phyloP scores from a whole-genome alignment of 2,329 filamentous ascomycete genomes.

The Purpureocillium lavendulum region DNA sequence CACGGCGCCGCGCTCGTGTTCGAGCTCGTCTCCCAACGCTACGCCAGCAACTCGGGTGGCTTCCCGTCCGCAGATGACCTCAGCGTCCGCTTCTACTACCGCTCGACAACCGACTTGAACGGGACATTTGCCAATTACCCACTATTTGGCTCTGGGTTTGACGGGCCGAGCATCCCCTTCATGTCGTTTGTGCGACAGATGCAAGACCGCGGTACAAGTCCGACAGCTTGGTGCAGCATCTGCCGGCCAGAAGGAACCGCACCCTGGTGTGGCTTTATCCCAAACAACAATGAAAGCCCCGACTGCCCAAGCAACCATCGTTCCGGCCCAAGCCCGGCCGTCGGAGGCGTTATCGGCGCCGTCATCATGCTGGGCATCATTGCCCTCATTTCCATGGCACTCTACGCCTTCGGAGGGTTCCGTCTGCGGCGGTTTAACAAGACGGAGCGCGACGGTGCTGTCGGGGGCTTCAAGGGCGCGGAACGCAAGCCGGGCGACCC shows the following conservation, averaged over 20 bases:
- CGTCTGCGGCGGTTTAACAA: constrained; percentile 16
- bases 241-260: constrained; percentile 23
- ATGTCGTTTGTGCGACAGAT: constrained; percentile 29
- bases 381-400: constrained; percentile 21
- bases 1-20: constrained; percentile 71
- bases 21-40: constrained; percentile 43
- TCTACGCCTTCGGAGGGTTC: constrained; percentile 24
- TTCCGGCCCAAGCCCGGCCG: constrained; percentile 21
- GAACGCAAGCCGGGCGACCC: constrained; percentile 35
- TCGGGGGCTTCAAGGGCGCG: constrained; percentile 34
- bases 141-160: constrained; percentile 29
- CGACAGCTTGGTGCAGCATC: constrained; percentile 34
- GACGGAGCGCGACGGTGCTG: constrained; percentile 8
- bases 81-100: constrained; percentile 49
- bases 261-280: constrained; percentile 26
- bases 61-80: constrained; percentile 28
- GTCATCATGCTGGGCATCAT: constrained; percentile 27
- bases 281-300: too few relatives aligned
- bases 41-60: constrained; percentile 5
- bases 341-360: constrained; percentile 40
- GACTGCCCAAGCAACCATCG: background rate
- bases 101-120: constrained; percentile 32
- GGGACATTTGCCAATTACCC: constrained; percentile 26
- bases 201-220: constrained; percentile 21
- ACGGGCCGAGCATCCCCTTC: constrained; percentile 26